Evolutionary conservation across 1,139 yeast genomes (phyloP), one percentile per base, ranked within the genome.

Genomic region (Hyphopichia khmerensis): DNA sequence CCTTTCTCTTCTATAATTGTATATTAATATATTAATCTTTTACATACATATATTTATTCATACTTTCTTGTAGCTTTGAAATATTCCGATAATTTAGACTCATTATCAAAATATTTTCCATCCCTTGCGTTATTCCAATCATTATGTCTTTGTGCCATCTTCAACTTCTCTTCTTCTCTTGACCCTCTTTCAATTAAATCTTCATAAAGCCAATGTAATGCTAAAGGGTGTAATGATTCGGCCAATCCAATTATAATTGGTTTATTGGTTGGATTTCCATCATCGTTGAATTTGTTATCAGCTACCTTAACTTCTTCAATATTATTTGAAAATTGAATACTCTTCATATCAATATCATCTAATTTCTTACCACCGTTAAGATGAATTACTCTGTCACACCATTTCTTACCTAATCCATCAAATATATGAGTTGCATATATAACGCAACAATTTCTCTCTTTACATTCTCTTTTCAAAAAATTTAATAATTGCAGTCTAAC

Each of bases 341-440:
- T 43, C 11, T 45, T 41, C 48, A 57, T 53, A 10, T 53, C 43
- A 8, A 62, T 46, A 45, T 64, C 67, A 40, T 64, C 60, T 34
- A 53, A 47, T 38, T 75, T 58, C 50, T 66, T 36, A 0, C 98
- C 98, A 42, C 80, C 77, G 52, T 79, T 81, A 54, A 93, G 70
- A 62, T 93, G 98, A n/a, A 85, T 74, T 11, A 93, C 72, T 42
- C 84, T 73, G 40, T 95, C 87, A 37, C 97, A 95, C 96, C 98
- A 93, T 38, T 70, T 67, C 34, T 62, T 64, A 15, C 88, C 89
- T 47, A 93, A 75, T 0, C 99, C 99, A 57, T 93, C 99, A 61
- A 93, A 93, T 40, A 93, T 93, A 59, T 93, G 99, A 0, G 99
- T 93, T 1, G 99, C 99, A 60, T 93, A 93, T 6, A 93, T 77